These are phyloP conservation scores for Ogataea nonfermentans DNA, from an alignment of 805 yeast genomes.

Conservation along the genomic window DNA sequence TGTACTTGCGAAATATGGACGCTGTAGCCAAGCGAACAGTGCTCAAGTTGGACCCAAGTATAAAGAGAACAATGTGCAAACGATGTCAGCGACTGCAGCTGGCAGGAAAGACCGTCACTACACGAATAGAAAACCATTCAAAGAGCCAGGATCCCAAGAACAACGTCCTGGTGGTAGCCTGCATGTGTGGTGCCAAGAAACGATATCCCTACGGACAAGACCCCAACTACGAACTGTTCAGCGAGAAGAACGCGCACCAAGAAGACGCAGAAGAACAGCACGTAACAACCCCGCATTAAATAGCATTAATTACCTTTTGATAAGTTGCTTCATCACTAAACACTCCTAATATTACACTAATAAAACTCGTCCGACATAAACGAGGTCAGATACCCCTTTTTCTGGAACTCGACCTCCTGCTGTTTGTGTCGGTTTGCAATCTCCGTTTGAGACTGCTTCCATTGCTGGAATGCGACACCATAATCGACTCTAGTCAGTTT, in stretches of 20 bases:
- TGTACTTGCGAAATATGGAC: constrained; percentile 53
- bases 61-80: constrained; percentile 72
- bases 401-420: constrained; percentile 19
- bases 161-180: constrained; percentile 49
- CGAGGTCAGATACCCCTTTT: constrained; percentile 22
- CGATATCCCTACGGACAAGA: constrained; percentile 64
- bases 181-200: constrained; percentile 53
- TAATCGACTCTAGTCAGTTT: constrained; percentile 57
- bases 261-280: constrained; percentile 18
- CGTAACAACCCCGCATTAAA: constrained; percentile 5
- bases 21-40: constrained; percentile 68
- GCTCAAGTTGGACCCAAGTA: constrained; percentile 55
- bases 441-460: constrained; percentile 19
- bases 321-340: too few relatives aligned
- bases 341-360: constrained; percentile 10
- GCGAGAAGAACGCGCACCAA: constrained; percentile 34
- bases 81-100: constrained; percentile 52
- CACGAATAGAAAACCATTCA: constrained; percentile 43
- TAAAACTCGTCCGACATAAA: constrained; percentile 22
- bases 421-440: constrained; percentile 16
- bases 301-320: too few relatives aligned
- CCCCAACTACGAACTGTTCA: constrained; percentile 46
- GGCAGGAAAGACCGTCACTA: constrained; percentile 44
- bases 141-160: constrained; percentile 31
- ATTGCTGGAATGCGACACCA: constrained; percentile 51